Percentiles rank a stretch among this genome's conserved stretches.
These are phyloP conservation scores for Diplodia scrobiculata DNA, from an alignment of 2,329 filamentous ascomycete species.

Conservation along the genomic window DNA sequence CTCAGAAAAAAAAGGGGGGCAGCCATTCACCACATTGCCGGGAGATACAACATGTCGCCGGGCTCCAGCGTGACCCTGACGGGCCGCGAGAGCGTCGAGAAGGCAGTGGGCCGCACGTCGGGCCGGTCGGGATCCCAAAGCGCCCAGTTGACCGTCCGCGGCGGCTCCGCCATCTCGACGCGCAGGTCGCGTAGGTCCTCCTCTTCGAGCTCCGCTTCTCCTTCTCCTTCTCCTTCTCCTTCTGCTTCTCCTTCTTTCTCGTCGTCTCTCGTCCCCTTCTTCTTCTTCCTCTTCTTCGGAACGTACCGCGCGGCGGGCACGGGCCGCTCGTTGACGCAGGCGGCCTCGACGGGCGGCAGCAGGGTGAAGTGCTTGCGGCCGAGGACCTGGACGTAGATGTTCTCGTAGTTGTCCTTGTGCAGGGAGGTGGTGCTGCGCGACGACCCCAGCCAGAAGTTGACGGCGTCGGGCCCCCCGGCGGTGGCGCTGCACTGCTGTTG, in stretches of 20 bases:
- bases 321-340: slow-evolving; percentile 66
- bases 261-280: neutral
- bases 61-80: slow-evolving; percentile 68
- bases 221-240: slow-evolving; percentile 1
- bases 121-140: slow-evolving; percentile 73
- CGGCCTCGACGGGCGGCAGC: slow-evolving; percentile 69
- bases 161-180: slow-evolving; percentile 40
- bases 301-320: slow-evolving; percentile 63
- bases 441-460: slow-evolving; percentile 81
- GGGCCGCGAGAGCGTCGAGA: slow-evolving; percentile 62
- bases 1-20: slow-evolving; percentile 7
- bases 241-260: too few species aligned
- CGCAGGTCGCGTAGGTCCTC: slow-evolving; percentile 34
- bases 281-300: slow-evolving; percentile 28
- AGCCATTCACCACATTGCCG: slow-evolving; percentile 68
- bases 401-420: slow-evolving; percentile 84
- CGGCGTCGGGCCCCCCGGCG: slow-evolving; percentile 62
- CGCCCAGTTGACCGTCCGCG: slow-evolving; percentile 64
- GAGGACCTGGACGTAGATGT: slow-evolving; percentile 75
- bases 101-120: slow-evolving; percentile 54
- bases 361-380: slow-evolving; percentile 75
- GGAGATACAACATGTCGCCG: slow-evolving; percentile 81
- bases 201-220: slow-evolving; percentile 10
- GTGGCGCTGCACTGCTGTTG: slow-evolving; percentile 38
- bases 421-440: slow-evolving; percentile 68